Base-by-base conservation (phyloP, 2,329 filamentous ascomycete species). In the Apiospora sp. region DNA sequence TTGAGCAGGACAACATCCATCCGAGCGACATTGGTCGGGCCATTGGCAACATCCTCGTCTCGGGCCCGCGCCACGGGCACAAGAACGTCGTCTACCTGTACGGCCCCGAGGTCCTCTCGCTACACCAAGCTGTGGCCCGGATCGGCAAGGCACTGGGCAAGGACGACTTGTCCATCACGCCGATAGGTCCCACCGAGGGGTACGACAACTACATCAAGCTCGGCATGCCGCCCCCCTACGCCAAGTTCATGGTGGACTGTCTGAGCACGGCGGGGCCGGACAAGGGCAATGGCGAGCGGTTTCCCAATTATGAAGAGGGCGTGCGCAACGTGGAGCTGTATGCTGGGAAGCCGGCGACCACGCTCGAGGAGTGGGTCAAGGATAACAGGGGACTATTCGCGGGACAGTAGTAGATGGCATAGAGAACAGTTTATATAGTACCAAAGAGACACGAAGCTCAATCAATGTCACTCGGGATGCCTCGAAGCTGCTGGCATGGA, bases 21-120 rank as follows among this genome's bases (percentile, higher is more conserved):
- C 83, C 84, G 0, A 76, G 76, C 2, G 86, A 88, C 74, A 86
- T 88, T 61, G 86, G 87, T 14, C 75, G 77, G 24, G 86, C 86
- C 2, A 75, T 75, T 43, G 86, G 84, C 3, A 79, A 74, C 0
- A 76, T 86, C 12, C 79, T 87, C 2, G 82, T 78, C 2, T 75
- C 81, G 24, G 81, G 81, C 1, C 76, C 77, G 12, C 73, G 71
- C 5, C 74, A 78, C 30, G 77, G 75, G 43, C 76, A 81, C 27
- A 77, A 79, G 24, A 73, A 75, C 16, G 79, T 86, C 19, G 80
- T 86, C 22, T 79, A 78, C 69, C 72, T 86, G 14, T 80, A 79
- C 69, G 85, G 84, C 1, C 82, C 83, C 0, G 70, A 84, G 64
- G 49, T 82, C 14, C 48, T 83, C 27, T 77, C 81, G 0, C 74